These are phyloP conservation scores for Silene conica DNA, from an alignment of 148 eudicot species.

Conservation along the genomic window DNA sequence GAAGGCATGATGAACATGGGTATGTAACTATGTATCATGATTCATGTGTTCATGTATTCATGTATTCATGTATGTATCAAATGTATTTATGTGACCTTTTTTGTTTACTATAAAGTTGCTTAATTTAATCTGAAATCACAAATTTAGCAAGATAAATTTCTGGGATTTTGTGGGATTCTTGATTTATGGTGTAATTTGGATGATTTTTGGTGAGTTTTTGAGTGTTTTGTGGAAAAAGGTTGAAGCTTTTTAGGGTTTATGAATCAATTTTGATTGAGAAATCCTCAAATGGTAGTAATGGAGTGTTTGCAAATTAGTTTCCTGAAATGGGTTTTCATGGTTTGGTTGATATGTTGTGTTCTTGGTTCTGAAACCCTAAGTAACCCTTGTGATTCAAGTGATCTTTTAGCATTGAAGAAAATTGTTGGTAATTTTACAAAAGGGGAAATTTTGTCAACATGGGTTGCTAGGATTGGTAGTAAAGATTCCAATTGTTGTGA, in stretches of 20 bases:
- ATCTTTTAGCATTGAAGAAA: conserved; percentile 54
- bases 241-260: conserved; percentile 22
- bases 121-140: conserved; percentile 13
- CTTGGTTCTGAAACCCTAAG: conserved; percentile 36
- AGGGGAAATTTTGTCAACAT: conserved; percentile 41
- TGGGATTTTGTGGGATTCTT: conserved; percentile 18
- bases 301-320: conserved; percentile 29
- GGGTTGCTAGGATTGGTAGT: conserved; percentile 52
- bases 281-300: conserved; percentile 29
- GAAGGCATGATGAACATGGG: conserved; percentile 33
- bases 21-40: too few species aligned
- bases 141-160: conserved; percentile 1
- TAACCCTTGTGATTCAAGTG: conserved; percentile 53
- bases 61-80: too few species aligned
- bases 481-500: conserved; percentile 48
- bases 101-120: conserved; percentile 16
- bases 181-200: too few species aligned
- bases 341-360: conserved; percentile 40
- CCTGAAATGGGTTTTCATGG: conserved; percentile 44
- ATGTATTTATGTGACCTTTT: conserved; percentile 7
- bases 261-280: conserved; percentile 13
- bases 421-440: conserved; percentile 60
- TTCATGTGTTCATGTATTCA: too few species aligned
- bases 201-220: conserved; percentile 3
- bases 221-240: conserved; percentile 16